Evolutionary conservation across 192 early-diverging fungal species (phyloP), one percentile per base, ranked within the genome.

Genomic region (Mortierella antarctica): DNA sequence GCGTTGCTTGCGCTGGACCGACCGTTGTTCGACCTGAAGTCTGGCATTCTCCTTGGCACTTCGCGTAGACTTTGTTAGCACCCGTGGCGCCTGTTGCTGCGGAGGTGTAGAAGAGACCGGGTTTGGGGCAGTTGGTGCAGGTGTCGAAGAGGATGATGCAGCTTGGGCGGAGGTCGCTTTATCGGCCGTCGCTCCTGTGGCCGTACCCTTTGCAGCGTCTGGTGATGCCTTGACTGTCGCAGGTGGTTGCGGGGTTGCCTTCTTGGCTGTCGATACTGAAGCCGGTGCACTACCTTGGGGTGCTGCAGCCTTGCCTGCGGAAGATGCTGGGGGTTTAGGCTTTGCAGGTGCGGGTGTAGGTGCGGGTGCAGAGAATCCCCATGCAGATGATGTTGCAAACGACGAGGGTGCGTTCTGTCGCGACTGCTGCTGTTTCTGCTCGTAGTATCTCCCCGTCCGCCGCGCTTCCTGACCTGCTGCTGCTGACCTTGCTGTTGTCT

Each of bases 21-120:
- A 70, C 41, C 70, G 50, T 51, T 68, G 69, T 41, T 66, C 77
- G 6, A 80, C 60, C 45, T 68, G 69, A 42, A 42, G 51, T 60
- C 57, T 71, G 20, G 77, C 77, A 49, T 80, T 80, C 65, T 72
- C 77, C 42, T 72, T 80, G 47, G 77, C 59, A 15, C 52, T 67
- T 7, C 65, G 64, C n/a, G 60, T 65, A 53, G 77, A 68, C n/a
- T 48, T 80, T 44, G 46, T 21, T 18, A 68, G 63, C 15, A 54
- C 64, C 42, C 20, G 56, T 59, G 60, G 44, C n/a, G 9, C 12
- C 49, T 70, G 57, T 40, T 52, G 40, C 39, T 58, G 57, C 12
- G 46, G 50, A 31, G 62, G 21, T 51, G 13, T 9, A 40, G 49
- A 18, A 12, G 21, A 20, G 23, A 31, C 53, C 50, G 45, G 41